Conservation (phyloP, 768 basidiomycete species). For the Pisolithus orientalis region DNA sequence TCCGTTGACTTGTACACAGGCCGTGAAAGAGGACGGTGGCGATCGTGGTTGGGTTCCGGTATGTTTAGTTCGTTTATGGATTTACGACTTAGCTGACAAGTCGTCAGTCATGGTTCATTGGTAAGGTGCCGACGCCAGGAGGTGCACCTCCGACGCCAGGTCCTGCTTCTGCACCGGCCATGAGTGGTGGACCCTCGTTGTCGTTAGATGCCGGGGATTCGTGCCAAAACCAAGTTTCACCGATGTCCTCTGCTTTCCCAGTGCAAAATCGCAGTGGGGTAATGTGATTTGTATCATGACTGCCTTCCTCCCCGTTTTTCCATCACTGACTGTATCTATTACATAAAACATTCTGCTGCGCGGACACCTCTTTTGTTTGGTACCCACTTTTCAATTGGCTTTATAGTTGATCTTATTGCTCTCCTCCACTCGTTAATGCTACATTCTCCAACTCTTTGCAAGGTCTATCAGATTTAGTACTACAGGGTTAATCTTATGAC, state of each 20-base stretch:
- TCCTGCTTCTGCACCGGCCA: conserved; percentile 37
- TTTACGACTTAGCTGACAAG: conserved; percentile 1
- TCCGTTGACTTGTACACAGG: conserved; percentile 37
- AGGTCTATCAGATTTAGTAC: conserved; percentile 6
- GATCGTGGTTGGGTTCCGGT: conserved; percentile 96
- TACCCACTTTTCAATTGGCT: conserved; percentile 14
- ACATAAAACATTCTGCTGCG: conserved; percentile 7
- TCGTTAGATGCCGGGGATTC: conserved; percentile 32
- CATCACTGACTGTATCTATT: conserved; percentile 16
- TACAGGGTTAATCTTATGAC: conserved; percentile 5
- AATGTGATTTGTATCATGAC: conserved; percentile 9
- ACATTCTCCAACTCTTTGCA: conserved; percentile 7
- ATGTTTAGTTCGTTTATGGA: conserved; percentile 23
- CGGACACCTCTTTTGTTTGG: conserved; percentile 15
- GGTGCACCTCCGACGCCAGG: conserved; percentile 43
- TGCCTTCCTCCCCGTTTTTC: neutral
- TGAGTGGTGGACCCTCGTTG: conserved; percentile 20
- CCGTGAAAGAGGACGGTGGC: conserved; percentile 89
- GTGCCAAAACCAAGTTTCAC: conserved; percentile 52
- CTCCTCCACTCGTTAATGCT: conserved; percentile 25
- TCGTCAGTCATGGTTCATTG: conserved; percentile 86
- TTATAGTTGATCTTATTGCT: conserved; percentile 15
- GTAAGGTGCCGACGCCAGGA: conserved; percentile 57
- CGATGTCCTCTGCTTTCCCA: conserved; percentile 83
- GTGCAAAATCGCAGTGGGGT: conserved; percentile 16